Percentiles rank a stretch among this genome's conserved stretches.
These are phyloP conservation scores for Lasiodiplodia citricola DNA, from an alignment of 2,329 filamentous ascomycete genomes.

Conservation along the genomic window DNA sequence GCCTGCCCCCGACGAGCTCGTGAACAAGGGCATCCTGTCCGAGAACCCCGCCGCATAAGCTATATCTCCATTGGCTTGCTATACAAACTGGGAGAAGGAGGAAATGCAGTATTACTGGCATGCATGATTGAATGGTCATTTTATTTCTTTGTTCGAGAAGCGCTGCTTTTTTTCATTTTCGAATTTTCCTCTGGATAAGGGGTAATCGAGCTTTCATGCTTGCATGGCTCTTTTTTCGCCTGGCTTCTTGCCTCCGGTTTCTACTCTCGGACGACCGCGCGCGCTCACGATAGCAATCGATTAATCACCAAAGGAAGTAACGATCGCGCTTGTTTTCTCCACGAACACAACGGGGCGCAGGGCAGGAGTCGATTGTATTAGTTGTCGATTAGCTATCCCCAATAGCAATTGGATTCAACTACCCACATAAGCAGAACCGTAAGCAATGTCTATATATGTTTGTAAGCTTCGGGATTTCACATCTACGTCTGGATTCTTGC, in stretches of 20 bases:
- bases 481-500: too few relatives aligned
- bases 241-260: background rate
- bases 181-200: background rate
- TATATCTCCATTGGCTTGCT: background rate
- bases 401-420: background rate
- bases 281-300: constrained; percentile 5
- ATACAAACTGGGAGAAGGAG: background rate
- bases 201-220: background rate
- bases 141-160: background rate
- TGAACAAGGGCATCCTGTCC: constrained; percentile 79
- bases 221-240: background rate
- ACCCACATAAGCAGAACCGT: too few relatives aligned
- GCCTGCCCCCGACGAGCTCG: constrained; percentile 75
- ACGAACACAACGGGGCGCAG: background rate
- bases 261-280: background rate
- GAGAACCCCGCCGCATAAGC: constrained; percentile 23
- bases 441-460: too few relatives aligned
- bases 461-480: too few relatives aligned
- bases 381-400: constrained; percentile 12
- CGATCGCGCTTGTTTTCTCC: constrained; percentile 7
- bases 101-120: background rate
- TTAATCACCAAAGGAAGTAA: constrained; percentile 15
- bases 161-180: background rate
- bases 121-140: constrained; percentile 20
- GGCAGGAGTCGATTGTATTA: constrained; percentile 19